Evolutionary conservation across 768 basidiomycete species (phyloP), one percentile per base, ranked within the genome.

Genomic region (Clitopilus hobsonii): DNA sequence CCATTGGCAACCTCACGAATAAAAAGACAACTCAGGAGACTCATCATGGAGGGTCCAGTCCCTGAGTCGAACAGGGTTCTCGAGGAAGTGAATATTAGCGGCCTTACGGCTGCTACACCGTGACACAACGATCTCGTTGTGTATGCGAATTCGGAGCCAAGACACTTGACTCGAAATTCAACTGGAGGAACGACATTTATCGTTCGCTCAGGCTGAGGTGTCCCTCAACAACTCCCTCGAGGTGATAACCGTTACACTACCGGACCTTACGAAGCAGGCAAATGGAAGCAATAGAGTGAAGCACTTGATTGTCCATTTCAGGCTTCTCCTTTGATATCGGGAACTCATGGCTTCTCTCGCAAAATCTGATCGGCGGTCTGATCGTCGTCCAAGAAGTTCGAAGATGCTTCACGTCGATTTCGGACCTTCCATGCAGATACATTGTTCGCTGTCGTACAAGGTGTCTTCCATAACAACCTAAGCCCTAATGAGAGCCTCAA

Each of bases 401-500:
- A n/a, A n/a, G n/a, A n/a, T n/a, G n/a, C n/a, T n/a, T n/a, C n/a
- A n/a, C n/a, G n/a, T n/a, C n/a, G n/a, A n/a, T n/a, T n/a, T 7
- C 16, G 30, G 30, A 32, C 7, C 16, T 32, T 7, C 7, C 16
- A 32, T 32, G 30, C 30, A 16, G 16, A 7, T 32, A 16, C 30
- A 32, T 32, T 32, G 8, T 32, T 16, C 8, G 22, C 41, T 45
- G 3, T 3, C n/a, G 4, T 45, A n/a, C 18, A 45, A 18, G 11
- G 3, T 3, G n/a, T 18, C 4, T 2, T 5, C 22, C 3, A 23
- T 23, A 11, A 20, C 16, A 16, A 18, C 10, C 71, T 63, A 73
- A 65, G 61, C 69, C 56, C 61, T 60, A 38, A 73, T 53, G 27
- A 74, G 64, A 29, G 54, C 27, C 11, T 56, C 49, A n/a, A 78